These are phyloP conservation scores for Diplotaxis tenuifolia DNA, from an alignment of 345 rosid genomes.

Conservation along the genomic window DNA sequence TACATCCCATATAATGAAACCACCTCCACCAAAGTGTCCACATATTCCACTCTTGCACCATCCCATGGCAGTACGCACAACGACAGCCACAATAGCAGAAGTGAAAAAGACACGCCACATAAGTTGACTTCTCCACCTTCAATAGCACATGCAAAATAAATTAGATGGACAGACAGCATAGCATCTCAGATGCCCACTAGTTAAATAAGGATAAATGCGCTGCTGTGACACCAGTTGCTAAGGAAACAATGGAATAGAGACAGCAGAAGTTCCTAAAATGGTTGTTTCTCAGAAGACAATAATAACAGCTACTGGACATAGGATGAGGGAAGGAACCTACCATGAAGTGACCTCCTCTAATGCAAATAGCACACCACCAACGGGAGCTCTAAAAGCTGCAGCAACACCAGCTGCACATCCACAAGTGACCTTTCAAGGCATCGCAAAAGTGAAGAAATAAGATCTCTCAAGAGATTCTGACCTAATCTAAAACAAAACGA, in stretches of 20 bases:
- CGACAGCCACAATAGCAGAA: constrained; percentile 96
- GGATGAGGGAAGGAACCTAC: constrained; percentile 43
- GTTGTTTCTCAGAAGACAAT: neutral
- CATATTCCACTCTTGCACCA: constrained; percentile 96
- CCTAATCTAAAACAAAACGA: constrained; percentile 3
- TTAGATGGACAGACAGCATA: neutral
- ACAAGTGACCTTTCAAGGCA: constrained; percentile 88
- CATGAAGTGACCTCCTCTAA: constrained; percentile 98
- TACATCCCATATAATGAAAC: constrained; percentile 95
- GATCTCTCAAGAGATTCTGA: constrained; percentile 20
- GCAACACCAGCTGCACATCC: constrained; percentile 99
- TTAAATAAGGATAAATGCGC: neutral
- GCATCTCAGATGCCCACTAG: neutral
- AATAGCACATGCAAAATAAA: constrained; percentile 25
- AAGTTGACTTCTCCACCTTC: constrained; percentile 99
- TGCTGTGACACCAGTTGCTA: neutral
- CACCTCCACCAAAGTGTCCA: constrained; percentile 97
- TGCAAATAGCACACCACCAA: constrained; percentile 98
- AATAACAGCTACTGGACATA: neutral
- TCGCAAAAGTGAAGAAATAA: constrained; percentile 38
- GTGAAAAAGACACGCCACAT: constrained; percentile 99
- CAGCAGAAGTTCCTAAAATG: neutral
- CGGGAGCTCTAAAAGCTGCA: constrained; percentile 99
- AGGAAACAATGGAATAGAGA: neutral
- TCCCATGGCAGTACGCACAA: constrained; percentile 93